Evolutionary conservation across 192 early-diverging fungal genomes (phyloP), one percentile per base, ranked within the genome.

Genomic region (Entomortierella lignicola): DNA sequence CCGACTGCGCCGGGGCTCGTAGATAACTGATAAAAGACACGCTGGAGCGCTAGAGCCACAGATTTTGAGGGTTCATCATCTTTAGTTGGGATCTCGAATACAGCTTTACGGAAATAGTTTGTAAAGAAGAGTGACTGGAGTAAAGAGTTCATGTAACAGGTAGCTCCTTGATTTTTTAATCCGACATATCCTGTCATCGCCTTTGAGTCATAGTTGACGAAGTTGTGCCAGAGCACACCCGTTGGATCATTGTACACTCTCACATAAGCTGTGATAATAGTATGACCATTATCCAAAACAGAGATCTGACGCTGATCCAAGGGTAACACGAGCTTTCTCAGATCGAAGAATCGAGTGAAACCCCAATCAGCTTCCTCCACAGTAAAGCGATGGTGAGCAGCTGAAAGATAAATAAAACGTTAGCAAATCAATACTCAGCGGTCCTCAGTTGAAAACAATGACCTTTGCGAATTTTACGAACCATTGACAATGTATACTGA

Each of bases 91-190:
- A 99, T 97, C 69, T 94, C 89, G 74, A 94, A 99, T 5, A 93
- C 92, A 6, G 95, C 94, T 71, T 92, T 94, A 52, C 98, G 91
- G 83, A 99, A 97, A 67, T 93, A 92, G 72, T 91, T 97, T 8
- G 96, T 98, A 66, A 93, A 98, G 68, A 94, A 98, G 43, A 98
- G 86, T 27, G 94, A 96, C 77, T 99, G 98, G 47, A 99, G 88
- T 25, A 98, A 83, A 47, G 96, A 97, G 85, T 98, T 99, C 96
- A 99, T 97, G 81, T 99, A 99, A 84, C 98, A 97, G 0, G 98
- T 99, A 1, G 97, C 96, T 26, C 96, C 98, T 81, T 98, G 97
- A 81, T 99, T 99, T 69, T 93, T 93, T 56, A 99, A 82, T 4
- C 97, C 98, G 26, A 98, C 95, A 82, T 85, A 96, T 11, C 98